Evolutionary conservation across 345 rosid genomes (phyloP).

Genomic region (Aquilaria yunnanensis): DNA sequence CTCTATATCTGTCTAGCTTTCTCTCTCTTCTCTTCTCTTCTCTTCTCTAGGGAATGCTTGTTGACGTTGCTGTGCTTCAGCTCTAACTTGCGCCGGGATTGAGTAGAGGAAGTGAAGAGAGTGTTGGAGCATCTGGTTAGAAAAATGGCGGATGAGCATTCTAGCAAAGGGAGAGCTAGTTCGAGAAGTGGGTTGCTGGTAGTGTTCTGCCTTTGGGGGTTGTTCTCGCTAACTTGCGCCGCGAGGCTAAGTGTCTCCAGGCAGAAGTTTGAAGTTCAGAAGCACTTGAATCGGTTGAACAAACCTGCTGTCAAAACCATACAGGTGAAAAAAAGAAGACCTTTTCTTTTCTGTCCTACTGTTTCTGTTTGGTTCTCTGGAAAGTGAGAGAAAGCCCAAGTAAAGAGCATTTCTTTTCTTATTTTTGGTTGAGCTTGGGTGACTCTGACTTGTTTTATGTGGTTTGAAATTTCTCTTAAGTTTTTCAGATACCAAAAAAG

Average conservation of each 20-base stretch:
- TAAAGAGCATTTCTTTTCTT: constrained; percentile 6
- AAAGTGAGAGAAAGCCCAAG: constrained; percentile 20
- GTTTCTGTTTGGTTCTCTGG: constrained; percentile 23
- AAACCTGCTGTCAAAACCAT: constrained; percentile 79
- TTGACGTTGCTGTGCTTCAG: constrained; percentile 8
- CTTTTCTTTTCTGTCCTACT: neutral
- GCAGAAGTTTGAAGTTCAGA: constrained; percentile 71
- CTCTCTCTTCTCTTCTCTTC: too few species aligned
- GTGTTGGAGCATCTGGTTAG: constrained; percentile 3
- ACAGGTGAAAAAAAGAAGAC: constrained; percentile 21
- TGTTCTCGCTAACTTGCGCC: constrained; percentile 41
- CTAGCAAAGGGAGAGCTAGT: constrained; percentile 20
- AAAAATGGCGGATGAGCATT: constrained; percentile 26
- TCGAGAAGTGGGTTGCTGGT: constrained; percentile 22
- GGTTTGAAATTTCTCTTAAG: neutral
- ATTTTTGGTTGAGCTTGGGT: constrained; percentile 4
- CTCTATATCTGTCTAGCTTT: neutral
- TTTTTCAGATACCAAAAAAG: constrained; percentile 9
- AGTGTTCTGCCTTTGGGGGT: constrained; percentile 35
- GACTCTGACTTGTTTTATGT: neutral
- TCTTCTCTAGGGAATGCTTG: neutral
- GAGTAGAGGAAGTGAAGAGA: constrained; percentile 20
- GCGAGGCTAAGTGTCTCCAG: constrained; percentile 57
- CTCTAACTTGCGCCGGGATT: constrained; percentile 14
- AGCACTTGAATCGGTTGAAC: constrained; percentile 85